Base-by-base conservation (phyloP, 331 rosid species). In the Malus hybrid region DNA sequence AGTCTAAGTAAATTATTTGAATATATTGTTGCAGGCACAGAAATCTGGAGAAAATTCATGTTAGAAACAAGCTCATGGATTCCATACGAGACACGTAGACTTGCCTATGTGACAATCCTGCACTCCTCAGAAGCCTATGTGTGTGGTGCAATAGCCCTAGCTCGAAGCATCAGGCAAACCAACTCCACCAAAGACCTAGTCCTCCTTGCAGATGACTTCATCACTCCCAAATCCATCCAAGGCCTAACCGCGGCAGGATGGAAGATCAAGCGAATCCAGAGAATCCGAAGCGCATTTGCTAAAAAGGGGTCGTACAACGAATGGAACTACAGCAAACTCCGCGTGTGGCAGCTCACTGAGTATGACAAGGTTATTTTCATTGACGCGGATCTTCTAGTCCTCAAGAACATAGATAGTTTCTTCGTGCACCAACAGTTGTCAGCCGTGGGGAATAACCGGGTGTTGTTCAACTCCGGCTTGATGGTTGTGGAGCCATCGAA, bases 301-400 rank as follows among this genome's bases (percentile, higher is more conserved):
- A 3, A 72, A 73, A 84, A 76, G 18, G 80, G 36, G 14, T 52
- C 99, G 0, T 88, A 94, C 65, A 94, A 94, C 67, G 80, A 84
- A 28, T 91, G 96, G 97, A 92, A 94, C 82, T 92, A 94, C 72
- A 94, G 96, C 86, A 94, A 94, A 81, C 90, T 94, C 6, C 80
- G 92, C 0, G 34, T 87, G 4, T 94, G 97, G 97, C 85, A 92
- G 63, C 90, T 90, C 54, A 81, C 78, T 1, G 10, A 36, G 22
- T 94, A 90, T 52, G 83, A 85, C 20, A 92, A 85, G 69, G 14
- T 94, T 42, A 87, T 94, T 14, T 92, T 90, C 88, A 75, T 94
- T 1, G 99, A 94, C 44, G 82, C 97, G 0, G 99, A 92, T 15
- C 75, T 92, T 6, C 11, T 92, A 0, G 85, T 90, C 27, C 83